Evolutionary conservation across 148 eudicot species (phyloP).

Genomic region (Polygonum maritimum): DNA sequence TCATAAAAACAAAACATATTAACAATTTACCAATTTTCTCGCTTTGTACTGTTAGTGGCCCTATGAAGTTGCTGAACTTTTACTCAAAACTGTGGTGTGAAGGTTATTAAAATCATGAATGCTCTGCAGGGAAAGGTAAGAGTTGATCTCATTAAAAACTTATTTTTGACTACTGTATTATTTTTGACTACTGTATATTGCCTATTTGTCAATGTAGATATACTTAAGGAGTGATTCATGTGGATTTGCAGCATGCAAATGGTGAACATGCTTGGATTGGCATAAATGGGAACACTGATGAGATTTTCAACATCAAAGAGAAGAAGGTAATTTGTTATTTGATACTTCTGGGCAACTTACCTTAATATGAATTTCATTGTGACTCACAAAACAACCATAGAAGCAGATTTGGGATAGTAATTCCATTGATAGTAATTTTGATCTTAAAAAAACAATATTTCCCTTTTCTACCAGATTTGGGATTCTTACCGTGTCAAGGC

Average conservation of each 20-base stretch:
- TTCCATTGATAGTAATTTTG: no score
- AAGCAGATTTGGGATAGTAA: no score
- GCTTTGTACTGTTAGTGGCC: conserved; percentile 60
- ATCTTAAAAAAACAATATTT: no score
- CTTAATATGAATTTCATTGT: background rate
- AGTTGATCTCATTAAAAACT: background rate
- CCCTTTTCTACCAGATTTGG: conserved; percentile 51
- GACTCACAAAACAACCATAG: no score
- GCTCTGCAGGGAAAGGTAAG: conserved; percentile 89
- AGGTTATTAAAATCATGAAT: conserved; percentile 90
- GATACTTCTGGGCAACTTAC: background rate
- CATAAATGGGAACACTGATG: conserved; percentile 90
- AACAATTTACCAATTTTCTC: background rate
- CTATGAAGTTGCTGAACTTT: conserved; percentile 92
- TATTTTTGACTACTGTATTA: no score
- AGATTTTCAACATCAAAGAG: conserved; percentile 77
- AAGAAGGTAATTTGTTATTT: conserved; percentile 34
- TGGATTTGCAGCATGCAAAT: conserved; percentile 54
- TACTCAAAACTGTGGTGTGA: conserved; percentile 94
- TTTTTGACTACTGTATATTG: no score
- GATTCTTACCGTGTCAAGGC: conserved; percentile 89
- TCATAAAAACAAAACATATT: background rate
- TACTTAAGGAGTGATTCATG: background rate
- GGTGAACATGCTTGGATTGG: conserved; percentile 96
- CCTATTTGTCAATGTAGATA: background rate